Percentiles rank a stretch among this genome's conserved stretches.
Conservation (phyloP, 441 rosid species). For the Arabidopsis lyrata region DNA sequence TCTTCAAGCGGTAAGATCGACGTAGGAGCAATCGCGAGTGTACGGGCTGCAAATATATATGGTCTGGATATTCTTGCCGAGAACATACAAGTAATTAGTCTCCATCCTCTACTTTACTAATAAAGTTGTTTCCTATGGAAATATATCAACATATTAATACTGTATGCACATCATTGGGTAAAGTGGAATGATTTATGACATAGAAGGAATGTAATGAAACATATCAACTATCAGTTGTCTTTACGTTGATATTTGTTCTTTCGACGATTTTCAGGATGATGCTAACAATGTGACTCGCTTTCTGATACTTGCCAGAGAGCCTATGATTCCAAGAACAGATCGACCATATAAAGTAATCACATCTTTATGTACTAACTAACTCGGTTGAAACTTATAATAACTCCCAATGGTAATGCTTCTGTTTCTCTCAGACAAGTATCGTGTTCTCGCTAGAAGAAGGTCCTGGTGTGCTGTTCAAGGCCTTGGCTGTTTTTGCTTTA, state of each 20-base stretch:
- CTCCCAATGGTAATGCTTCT: conserved; percentile 27
- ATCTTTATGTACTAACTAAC: neutral
- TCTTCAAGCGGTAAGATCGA: conserved; percentile 64
- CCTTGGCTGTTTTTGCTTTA: conserved; percentile 86
- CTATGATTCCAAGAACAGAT: conserved; percentile 77
- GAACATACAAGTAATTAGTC: conserved; percentile 69
- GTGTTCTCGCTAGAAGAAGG: conserved; percentile 95
- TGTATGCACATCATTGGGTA: conserved; percentile 7
- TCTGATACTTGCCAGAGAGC: conserved; percentile 92
- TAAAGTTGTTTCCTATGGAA: neutral
- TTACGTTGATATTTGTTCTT: conserved; percentile 17
- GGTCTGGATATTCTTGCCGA: conserved; percentile 82
- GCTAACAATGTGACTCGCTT: conserved; percentile 80
- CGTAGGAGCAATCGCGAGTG: conserved; percentile 87
- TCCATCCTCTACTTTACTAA: conserved; percentile 18
- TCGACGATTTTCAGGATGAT: conserved; percentile 63
- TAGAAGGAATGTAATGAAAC: conserved; percentile 16
- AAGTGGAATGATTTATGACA: conserved; percentile 12
- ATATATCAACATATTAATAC: neutral
- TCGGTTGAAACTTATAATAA: conserved; percentile 1
- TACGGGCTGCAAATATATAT: conserved; percentile 87
- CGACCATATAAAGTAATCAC: conserved; percentile 72
- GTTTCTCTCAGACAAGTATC: conserved; percentile 75
- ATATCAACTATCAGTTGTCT: conserved; percentile 3
- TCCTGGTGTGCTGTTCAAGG: conserved; percentile 89